Base-by-base conservation (phyloP, 2,329 filamentous ascomycete genomes). In the Colletotrichum sp. region DNA sequence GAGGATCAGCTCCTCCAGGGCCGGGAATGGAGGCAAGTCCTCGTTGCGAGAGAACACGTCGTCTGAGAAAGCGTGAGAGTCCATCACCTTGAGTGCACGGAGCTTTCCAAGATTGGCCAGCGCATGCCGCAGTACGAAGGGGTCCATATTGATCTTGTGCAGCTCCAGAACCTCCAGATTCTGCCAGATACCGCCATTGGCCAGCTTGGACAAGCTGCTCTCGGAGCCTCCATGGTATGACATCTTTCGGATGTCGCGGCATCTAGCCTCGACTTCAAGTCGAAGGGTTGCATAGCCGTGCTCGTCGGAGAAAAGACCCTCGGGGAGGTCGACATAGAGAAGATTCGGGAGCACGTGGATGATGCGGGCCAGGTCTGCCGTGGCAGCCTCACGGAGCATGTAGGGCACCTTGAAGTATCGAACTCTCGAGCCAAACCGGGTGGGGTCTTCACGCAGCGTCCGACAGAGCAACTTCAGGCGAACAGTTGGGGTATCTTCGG, bases 301-400 rank as follows among this genome's bases (percentile, higher is more conserved):
- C 77, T 98, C 96, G 80, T 97, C 96, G 68, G 90, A 92, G 85
- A 93, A 98, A 83, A 98, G 92, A 66, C 95, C 96, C 78, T 97
- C 94, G 6, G 96, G 96, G 9, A 99, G 90, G 84, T 99, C 96
- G 79, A 98, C 93, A 83, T 97, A 98, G 83, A 92, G 93, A 60
- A 99, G 88, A 81, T 96, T 96, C 34, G 95, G 95, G 59, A 96
- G 89, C 28, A 96, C 94, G 48, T 95, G 95, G 64, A 98, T 94
- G 30, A 94, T 95, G 67, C 96, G 92, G 12, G 96, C 96, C 65
- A 98, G 90, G 78, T 96, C 94, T 70, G 94, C 91, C 83, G 97
- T 95, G 82, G 91, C 94, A 2, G 94, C 94, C 86, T 98, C 95
- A 74, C 96, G 93, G 70, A 96, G 93, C 96, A 98, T 98, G 84